Percentiles rank a stretch among this genome's conserved stretches.
phyloP scores from a whole-genome alignment of 805 yeast genomes.

The Zygotorulaspora danielsina region DNA sequence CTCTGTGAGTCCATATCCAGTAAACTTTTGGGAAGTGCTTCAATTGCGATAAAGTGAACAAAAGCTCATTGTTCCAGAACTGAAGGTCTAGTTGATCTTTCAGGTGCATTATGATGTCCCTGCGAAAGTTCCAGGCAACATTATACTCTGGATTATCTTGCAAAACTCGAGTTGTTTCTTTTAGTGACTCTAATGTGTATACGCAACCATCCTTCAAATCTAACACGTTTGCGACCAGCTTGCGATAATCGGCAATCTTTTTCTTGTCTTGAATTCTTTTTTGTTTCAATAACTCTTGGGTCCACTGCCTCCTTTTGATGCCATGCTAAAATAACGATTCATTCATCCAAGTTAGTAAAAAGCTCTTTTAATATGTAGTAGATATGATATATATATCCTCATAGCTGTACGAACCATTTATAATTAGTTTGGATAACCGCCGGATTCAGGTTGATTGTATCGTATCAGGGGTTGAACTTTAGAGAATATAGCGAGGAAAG shows the following conservation, averaged over 20 bases:
- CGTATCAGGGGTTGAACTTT: too few relatives aligned
- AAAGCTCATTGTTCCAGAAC: constrained; percentile 52
- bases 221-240: constrained; percentile 45
- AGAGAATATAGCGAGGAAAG: background rate
- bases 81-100: constrained; percentile 23
- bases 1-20: constrained; percentile 94
- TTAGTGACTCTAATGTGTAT: constrained; percentile 41
- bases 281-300: constrained; percentile 50
- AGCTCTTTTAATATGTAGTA: background rate
- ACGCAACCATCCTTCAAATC: constrained; percentile 28
- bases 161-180: constrained; percentile 54
- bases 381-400: background rate
- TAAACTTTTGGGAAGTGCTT: constrained; percentile 79
- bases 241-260: constrained; percentile 54
- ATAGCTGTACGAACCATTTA: background rate
- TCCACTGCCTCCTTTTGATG: constrained; percentile 53
- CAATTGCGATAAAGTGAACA: constrained; percentile 54
- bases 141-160: constrained; percentile 79
- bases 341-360: background rate
- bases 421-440: too few relatives aligned
- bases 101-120: constrained; percentile 53
- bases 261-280: constrained; percentile 55
- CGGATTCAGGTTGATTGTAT: too few relatives aligned
- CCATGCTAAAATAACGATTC: constrained; percentile 53
- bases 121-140: constrained; percentile 83